Conservation (phyloP, 129 eudicot genomes). For the Pittosporum tobira region DNA sequence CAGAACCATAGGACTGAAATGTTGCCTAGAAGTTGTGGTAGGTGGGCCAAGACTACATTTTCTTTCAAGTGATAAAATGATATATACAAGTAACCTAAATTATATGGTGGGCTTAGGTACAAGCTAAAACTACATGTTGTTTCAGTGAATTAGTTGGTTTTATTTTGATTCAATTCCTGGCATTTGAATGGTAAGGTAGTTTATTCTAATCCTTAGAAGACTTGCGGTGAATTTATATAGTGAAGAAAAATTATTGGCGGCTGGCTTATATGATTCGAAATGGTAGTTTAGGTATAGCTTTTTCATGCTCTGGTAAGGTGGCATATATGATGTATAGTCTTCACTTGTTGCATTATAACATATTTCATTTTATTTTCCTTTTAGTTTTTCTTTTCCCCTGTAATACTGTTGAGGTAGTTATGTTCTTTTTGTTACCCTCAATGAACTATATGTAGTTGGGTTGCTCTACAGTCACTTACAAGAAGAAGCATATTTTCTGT, state of each 20-base stretch:
- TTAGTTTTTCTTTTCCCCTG: too few relatives aligned
- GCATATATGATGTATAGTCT: neutral
- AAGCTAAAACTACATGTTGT: too few relatives aligned
- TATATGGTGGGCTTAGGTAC: too few relatives aligned
- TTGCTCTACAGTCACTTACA: neutral
- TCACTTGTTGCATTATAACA: neutral
- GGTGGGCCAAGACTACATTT: neutral
- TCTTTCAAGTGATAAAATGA: neutral
- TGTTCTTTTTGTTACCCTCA: neutral
- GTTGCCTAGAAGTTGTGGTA: neutral
- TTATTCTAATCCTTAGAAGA: too few relatives aligned
- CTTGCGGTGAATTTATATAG: neutral
- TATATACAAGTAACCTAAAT: too few relatives aligned
- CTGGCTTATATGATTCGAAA: neutral
- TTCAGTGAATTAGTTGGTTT: too few relatives aligned
- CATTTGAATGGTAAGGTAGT: too few relatives aligned
- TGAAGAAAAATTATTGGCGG: too few relatives aligned
- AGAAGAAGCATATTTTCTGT: neutral
- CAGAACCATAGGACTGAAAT: neutral
- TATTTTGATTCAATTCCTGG: too few relatives aligned
- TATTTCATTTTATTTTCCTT: neutral
- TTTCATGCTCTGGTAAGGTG: neutral
- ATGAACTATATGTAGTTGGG: neutral
- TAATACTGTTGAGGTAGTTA: neutral
- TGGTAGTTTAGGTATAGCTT: neutral